Conservation (phyloP, 148 eudicot genomes). For the Gaultheria prostrata region DNA sequence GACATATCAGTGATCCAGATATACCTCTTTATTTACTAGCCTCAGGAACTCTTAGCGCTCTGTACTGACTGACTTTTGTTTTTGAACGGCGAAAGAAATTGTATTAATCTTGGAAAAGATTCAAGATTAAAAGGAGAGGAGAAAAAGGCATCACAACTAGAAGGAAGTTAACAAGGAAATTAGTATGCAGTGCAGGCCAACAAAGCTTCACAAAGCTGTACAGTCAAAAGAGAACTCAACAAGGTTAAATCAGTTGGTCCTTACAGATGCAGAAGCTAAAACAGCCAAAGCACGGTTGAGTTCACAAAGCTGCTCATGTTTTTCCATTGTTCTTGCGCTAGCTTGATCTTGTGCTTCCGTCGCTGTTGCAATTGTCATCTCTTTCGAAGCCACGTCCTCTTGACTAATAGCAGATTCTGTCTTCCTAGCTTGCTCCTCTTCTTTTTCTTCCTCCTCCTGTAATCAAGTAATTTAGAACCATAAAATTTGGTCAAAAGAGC, state of each 20-base stretch:
- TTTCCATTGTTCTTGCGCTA: slow-evolving; percentile 54
- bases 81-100: too few relatives aligned
- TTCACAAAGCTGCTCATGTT: slow-evolving; percentile 70
- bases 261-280: slow-evolving; percentile 37
- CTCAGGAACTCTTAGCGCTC: slow-evolving; percentile 88
- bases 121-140: too few relatives aligned
- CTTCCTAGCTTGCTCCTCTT: slow-evolving; percentile 48
- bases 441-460: slow-evolving; percentile 67
- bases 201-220: neutral
- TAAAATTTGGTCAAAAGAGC: neutral
- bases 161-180: too few relatives aligned
- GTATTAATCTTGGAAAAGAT: too few relatives aligned
- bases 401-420: slow-evolving; percentile 41
- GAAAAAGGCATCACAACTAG: too few relatives aligned
- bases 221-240: neutral
- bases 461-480: slow-evolving; percentile 17
- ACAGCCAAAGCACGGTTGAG: slow-evolving; percentile 91
- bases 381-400: slow-evolving; percentile 62
- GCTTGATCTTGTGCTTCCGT: slow-evolving; percentile 43
- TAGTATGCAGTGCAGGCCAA: neutral
- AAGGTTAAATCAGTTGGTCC: slow-evolving; percentile 13
- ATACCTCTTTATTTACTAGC: slow-evolving; percentile 86
- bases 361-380: slow-evolving; percentile 33
- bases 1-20: neutral
- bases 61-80: slow-evolving; percentile 86